phyloP scores from a whole-genome alignment of 2,329 filamentous ascomycete genomes.

The Diaporthe vexans region DNA sequence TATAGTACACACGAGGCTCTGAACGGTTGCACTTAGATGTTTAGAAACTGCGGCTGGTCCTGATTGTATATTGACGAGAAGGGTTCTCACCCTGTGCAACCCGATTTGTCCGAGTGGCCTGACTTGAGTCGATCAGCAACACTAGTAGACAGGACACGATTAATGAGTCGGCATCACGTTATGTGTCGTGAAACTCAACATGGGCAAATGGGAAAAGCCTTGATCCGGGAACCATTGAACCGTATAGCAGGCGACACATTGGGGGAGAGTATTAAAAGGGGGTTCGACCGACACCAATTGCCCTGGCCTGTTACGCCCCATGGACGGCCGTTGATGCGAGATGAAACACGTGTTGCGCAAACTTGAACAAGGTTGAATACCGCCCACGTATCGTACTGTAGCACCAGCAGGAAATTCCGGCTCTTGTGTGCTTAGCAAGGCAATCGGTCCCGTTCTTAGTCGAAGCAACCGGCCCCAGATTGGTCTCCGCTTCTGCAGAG shows the following conservation, averaged over 20 bases:
- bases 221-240: conserved; percentile 9
- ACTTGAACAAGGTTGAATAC: conserved; percentile 36
- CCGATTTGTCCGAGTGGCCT: conserved; percentile 5
- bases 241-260: conserved; percentile 13
- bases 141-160: conserved; percentile 30
- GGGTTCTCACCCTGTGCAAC: neutral
- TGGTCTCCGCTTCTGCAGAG: conserved; percentile 37
- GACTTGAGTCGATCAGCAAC: conserved; percentile 34
- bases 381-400: conserved; percentile 33
- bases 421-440: conserved; percentile 32
- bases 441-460: conserved; percentile 14
- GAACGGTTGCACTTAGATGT: neutral
- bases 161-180: conserved; percentile 38
- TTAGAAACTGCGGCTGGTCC: neutral
- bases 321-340: conserved; percentile 34
- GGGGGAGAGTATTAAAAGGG: conserved; percentile 22
- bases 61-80: neutral
- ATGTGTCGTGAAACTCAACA: conserved; percentile 38
- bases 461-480: conserved; percentile 21
- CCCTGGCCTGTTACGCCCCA: conserved; percentile 4
- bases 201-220: conserved; percentile 27
- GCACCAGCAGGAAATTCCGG: conserved; percentile 31
- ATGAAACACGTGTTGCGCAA: conserved; percentile 42
- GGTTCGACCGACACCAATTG: conserved; percentile 6
- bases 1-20: neutral